Evolutionary conservation across 345 rosid species (phyloP), one percentile per base, ranked within the genome.

Genomic region (Salix exigua): DNA sequence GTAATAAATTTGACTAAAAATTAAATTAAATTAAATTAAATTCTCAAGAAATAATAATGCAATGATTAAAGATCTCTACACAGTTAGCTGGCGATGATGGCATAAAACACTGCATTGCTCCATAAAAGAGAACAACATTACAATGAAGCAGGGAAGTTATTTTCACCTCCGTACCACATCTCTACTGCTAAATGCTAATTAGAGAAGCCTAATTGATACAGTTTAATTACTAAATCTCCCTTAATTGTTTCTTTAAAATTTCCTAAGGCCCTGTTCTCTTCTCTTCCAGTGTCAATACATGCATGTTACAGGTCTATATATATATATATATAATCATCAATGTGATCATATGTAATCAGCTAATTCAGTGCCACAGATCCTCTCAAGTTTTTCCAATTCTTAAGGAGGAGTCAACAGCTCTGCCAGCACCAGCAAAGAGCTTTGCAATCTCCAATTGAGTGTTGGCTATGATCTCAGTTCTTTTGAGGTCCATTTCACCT

Each of bases 361-460:
- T 53, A 35, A 35, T 35, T 55, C 16, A 53, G 37, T 8, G 33
- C 60, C 60, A 7, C 60, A 12, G 5, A 3, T 61, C 16, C 7
- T 40, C 66, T 82, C 82, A 92, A 74, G 78, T 91, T 83, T 97
- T 90, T 75, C 98, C 97, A 64, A 91, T 94, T 81, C 97, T 85
- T 18, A 91, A 80, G 38, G 97, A 91, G 80, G 98, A 84, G 86
- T 92, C 98, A 73, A 90, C 86, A 26, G 80, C 86, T 82, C 90
- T 89, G 30, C 62, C 66, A 60, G 76, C 85, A 35, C 82, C 92
- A 0, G 96, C 93, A 79, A 93, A 89, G 66, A 95, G 83, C 85
- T 81, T 89, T 42, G 99, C 97, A 74, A 95, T 93, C 85, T 95
- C 97, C 69, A 95, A n/a, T 68, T 95, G 99, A 5, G 99, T 90